Evolutionary conservation across 2,329 filamentous ascomycete genomes (phyloP).

Genomic region (Aspergillus persii): DNA sequence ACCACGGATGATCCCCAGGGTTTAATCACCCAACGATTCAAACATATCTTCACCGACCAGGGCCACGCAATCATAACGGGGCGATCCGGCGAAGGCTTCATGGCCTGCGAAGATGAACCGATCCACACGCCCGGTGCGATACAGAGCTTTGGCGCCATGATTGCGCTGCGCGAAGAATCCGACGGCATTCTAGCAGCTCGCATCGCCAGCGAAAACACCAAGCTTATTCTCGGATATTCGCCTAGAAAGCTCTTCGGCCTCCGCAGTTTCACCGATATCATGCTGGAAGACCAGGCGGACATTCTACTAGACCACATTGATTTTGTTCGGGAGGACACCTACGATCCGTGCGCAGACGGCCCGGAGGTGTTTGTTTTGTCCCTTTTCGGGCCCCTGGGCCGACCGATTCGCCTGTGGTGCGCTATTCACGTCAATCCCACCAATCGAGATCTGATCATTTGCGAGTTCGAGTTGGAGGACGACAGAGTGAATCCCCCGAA

Average conservation of each 20-base stretch:
- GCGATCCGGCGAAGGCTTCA: constrained; percentile 66
- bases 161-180: constrained; percentile 64
- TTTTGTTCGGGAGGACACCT: constrained; percentile 79
- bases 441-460: constrained; percentile 71
- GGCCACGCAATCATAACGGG: constrained; percentile 84
- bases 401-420: constrained; percentile 75
- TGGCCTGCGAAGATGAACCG: constrained; percentile 85
- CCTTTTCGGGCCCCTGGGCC: constrained; percentile 57
- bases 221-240: constrained; percentile 70
- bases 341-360: constrained; percentile 70
- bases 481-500: constrained; percentile 58
- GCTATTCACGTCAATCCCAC: constrained; percentile 73
- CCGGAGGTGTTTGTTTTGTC: constrained; percentile 83
- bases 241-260: constrained; percentile 73
- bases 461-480: constrained; percentile 85
- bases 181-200: constrained; percentile 68
- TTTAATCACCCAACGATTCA: constrained; percentile 71
- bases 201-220: constrained; percentile 78
- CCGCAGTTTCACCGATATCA: constrained; percentile 75
- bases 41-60: constrained; percentile 70
- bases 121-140: constrained; percentile 81
- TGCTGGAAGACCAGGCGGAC: constrained; percentile 79
- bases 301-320: constrained; percentile 83
- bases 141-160: constrained; percentile 74
- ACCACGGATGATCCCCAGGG: constrained; percentile 37